These are phyloP conservation scores for Passiflora organensis DNA, from an alignment of 345 rosid genomes.

Conservation along the genomic window DNA sequence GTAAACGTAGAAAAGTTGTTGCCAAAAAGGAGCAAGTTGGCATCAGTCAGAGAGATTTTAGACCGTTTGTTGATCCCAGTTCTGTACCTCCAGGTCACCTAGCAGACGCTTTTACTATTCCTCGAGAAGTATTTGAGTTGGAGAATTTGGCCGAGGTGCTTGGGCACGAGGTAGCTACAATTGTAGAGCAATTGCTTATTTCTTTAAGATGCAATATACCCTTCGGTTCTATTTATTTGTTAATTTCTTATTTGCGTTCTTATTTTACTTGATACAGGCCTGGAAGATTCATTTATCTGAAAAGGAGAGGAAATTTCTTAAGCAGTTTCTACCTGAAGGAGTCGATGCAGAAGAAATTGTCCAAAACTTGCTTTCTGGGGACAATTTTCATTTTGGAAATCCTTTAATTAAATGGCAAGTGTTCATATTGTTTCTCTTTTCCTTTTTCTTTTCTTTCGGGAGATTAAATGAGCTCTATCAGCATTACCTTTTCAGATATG, in stretches of 20 bases:
- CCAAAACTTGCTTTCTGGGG: constrained; percentile 59
- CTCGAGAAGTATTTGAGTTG: constrained; percentile 64
- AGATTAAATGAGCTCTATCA: not conserved
- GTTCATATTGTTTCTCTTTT: constrained; percentile 4
- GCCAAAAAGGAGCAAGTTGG: constrained; percentile 89
- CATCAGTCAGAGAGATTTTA: constrained; percentile 55
- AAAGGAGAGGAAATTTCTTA: constrained; percentile 56
- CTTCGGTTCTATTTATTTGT: constrained; percentile 11
- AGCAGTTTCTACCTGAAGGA: constrained; percentile 78
- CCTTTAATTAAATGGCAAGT: constrained; percentile 75
- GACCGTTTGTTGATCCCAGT: constrained; percentile 43
- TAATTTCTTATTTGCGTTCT: constrained; percentile 10
- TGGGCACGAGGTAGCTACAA: constrained; percentile 58
- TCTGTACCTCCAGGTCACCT: constrained; percentile 34
- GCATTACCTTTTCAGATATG: too few relatives aligned
- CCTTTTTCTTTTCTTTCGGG: not conserved
- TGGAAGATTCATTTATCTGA: constrained; percentile 73
- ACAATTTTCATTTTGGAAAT: constrained; percentile 80
- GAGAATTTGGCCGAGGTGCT: constrained; percentile 52
- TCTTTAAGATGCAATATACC: not conserved
- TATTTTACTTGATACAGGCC: constrained; percentile 36
- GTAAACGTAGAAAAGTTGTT: constrained; percentile 47
- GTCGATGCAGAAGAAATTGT: constrained; percentile 47
- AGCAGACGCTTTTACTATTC: constrained; percentile 65
- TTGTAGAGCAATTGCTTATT: constrained; percentile 16